phyloP scores from a whole-genome alignment of 164 flowering plant genomes.

The Nymphaea thermarum region DNA sequence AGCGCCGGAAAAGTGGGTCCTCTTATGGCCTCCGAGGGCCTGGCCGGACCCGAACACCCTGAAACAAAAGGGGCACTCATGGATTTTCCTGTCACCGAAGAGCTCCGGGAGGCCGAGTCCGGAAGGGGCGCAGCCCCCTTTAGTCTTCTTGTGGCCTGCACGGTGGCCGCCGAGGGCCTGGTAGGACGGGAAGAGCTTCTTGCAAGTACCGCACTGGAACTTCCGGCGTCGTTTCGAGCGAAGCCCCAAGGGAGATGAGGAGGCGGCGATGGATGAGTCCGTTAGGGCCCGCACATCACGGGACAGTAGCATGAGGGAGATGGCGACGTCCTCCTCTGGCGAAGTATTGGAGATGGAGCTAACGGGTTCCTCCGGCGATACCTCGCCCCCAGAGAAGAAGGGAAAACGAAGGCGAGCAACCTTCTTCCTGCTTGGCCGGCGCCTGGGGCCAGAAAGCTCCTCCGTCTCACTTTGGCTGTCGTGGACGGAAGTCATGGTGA shows the following conservation, averaged over 20 bases:
- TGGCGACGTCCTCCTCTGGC: constrained; percentile 65
- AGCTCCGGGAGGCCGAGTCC: constrained; percentile 30
- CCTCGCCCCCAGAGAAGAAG: background rate
- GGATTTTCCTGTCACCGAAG: constrained; percentile 46
- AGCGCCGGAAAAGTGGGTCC: constrained; percentile 73
- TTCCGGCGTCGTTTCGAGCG: background rate
- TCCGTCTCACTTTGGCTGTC: background rate
- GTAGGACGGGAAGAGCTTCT: constrained; percentile 80
- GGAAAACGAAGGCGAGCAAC: background rate
- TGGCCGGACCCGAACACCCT: constrained; percentile 78
- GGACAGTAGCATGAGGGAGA: constrained; percentile 71
- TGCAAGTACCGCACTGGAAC: constrained; percentile 85
- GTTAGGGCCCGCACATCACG: constrained; percentile 30
- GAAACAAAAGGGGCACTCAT: constrained; percentile 81
- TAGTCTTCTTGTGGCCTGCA: constrained; percentile 94
- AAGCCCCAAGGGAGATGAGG: constrained; percentile 27
- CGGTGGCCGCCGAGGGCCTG: constrained; percentile 95
- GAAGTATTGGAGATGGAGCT: constrained; percentile 58
- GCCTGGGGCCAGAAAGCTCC: background rate
- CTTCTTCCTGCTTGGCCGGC: background rate
- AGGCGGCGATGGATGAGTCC: background rate
- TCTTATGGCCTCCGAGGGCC: constrained; percentile 90
- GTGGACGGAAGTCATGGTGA: background rate
- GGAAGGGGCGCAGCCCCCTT: constrained; percentile 71
- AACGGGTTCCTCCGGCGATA: constrained; percentile 21